Evolutionary conservation across 1,284 basidiomycete species (phyloP), one percentile per base, ranked within the genome.

Genomic region (Cerrena zonata): DNA sequence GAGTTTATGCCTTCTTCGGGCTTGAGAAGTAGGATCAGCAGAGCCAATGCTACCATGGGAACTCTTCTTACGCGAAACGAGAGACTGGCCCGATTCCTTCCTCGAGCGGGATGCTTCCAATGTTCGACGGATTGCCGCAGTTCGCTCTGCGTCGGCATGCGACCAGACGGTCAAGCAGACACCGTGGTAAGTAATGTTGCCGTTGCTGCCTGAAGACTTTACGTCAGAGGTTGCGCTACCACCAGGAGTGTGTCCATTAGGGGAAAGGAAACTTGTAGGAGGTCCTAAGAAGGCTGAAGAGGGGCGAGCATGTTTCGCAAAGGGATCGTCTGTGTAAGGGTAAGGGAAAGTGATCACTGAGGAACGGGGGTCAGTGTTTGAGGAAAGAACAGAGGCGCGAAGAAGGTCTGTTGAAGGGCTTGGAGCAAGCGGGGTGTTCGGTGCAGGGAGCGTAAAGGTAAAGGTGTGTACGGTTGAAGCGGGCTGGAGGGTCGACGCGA

Each of bases 101-200:
- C 87, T 78, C 30, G 76, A 79, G 50, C 86, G 80, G 40, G 82
- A 78, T 0, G 84, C 83, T 64, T 91, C 89, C 49, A 91, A 77
- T 2, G 89, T 88, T 46, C 87, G 80, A 25, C 89, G 82, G 59
- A 91, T 91, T 2, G 89, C 89, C 18, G 74, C 77, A 55, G 88
- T 85, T 48, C 91, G 82, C 60, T 92, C 86, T 2, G 85, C 82
- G 62, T 96, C 93, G 24, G 91, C 92, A 62, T 94, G 91, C 7
- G 89, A 91, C 92, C 91, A 96, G 0, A 95, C 91, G 2, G 90
- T 92, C 47, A 96, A 75, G 56, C 90, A 92, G 27, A 94, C 91
- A 42, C 91, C 93, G 63, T 95, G 82, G 65, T 92, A 95, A 11
- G 86, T 84, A 53, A 88, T 65, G 25, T 80, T 87, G 58, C 61